Evolutionary conservation across 768 basidiomycete genomes (phyloP).

Genomic region (Kwoniella sp.): DNA sequence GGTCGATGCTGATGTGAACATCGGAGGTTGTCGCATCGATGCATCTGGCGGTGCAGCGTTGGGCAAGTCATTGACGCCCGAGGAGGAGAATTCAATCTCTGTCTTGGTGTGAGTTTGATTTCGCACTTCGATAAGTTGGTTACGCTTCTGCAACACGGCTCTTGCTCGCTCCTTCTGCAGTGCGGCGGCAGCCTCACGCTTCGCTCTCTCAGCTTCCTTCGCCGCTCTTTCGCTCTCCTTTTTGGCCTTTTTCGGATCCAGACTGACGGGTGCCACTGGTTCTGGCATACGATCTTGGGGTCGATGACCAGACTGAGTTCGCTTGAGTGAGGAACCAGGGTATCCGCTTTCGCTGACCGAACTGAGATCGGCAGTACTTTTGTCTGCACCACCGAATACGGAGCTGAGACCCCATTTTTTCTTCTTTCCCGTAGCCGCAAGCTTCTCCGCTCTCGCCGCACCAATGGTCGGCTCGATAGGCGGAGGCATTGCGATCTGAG

Average conservation of each 20-base stretch:
- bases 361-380: slow-evolving; percentile 33
- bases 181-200: slow-evolving; percentile 72
- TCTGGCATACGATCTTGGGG: slow-evolving; percentile 26
- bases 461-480: slow-evolving; percentile 30
- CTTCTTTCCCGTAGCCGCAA: slow-evolving; percentile 51
- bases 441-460: slow-evolving; percentile 24
- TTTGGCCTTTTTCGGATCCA: slow-evolving; percentile 58
- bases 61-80: slow-evolving; percentile 10
- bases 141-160: slow-evolving; percentile 88
- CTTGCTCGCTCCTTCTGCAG: slow-evolving; percentile 83
- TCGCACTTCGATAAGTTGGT: slow-evolving; percentile 65
- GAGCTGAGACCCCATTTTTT: slow-evolving; percentile 57
- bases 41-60: not conserved
- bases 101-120: slow-evolving; percentile 29
- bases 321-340: slow-evolving; percentile 45
- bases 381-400: slow-evolving; percentile 55
- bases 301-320: slow-evolving; percentile 52
- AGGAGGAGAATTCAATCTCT: slow-evolving; percentile 32
- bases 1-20: slow-evolving; percentile 1
- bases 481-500: slow-evolving; percentile 25
- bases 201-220: slow-evolving; percentile 78
- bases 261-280: slow-evolving; percentile 15
- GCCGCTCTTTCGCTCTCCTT: slow-evolving; percentile 58
- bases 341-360: slow-evolving; percentile 48
- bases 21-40: not conserved